A percentile compares a stretch with the other conserved stretches of the same genome.
Conservation (phyloP, 2,329 filamentous ascomycete genomes). For the Akanthomyces uredinophilus region DNA sequence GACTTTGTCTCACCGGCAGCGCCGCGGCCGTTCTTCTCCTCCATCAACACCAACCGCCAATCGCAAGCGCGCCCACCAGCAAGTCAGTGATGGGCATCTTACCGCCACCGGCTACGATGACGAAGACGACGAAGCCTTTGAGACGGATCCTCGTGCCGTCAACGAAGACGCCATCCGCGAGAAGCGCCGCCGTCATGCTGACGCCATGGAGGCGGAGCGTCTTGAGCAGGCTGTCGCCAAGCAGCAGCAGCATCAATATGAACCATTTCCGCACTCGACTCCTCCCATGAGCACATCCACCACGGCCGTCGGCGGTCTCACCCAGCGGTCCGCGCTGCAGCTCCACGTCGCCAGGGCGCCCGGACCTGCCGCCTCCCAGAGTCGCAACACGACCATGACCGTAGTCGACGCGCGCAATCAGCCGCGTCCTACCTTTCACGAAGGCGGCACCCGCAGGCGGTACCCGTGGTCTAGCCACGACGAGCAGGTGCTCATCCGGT, state of each 20-base stretch:
- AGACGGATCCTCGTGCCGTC: conserved; percentile 24
- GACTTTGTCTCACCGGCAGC: neutral
- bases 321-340: neutral
- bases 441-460: conserved; percentile 22
- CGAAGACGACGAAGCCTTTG: conserved; percentile 24
- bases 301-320: neutral
- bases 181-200: conserved; percentile 16
- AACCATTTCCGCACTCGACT: neutral
- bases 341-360: too few species aligned
- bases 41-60: neutral
- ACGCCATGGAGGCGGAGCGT: neutral
- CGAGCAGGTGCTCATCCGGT: conserved; percentile 34
- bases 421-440: neutral
- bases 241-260: neutral
- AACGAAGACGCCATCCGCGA: conserved; percentile 20
- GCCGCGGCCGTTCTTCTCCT: neutral
- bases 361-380: too few species aligned
- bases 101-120: conserved; percentile 19
- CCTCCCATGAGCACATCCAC: neutral
- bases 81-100: neutral
- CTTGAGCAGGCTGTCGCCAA: neutral
- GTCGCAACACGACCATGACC: neutral
- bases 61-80: neutral
- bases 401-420: neutral
- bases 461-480: conserved; percentile 40